A percentile compares a stretch with the other conserved stretches of the same genome.
phyloP scores from a whole-genome alignment of 306 rosid genomes.

The Vicia villosa region DNA sequence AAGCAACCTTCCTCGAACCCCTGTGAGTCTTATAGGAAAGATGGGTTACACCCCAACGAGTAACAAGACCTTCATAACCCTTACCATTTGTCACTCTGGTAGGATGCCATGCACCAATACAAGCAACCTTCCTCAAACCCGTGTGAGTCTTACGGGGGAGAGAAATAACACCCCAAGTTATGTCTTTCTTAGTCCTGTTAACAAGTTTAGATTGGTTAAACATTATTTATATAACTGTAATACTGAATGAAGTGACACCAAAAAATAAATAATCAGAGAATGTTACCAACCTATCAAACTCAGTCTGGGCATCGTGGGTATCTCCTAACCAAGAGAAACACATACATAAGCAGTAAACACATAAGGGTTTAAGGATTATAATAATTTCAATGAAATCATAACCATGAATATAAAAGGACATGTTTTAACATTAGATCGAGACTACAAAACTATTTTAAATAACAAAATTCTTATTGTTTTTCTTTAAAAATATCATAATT shows the following conservation, averaged over 20 bases:
- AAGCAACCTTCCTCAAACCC: slow-evolving; percentile 72
- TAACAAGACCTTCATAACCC: slow-evolving; percentile 87
- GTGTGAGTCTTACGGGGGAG: too few species aligned
- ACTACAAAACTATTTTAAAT: background rate
- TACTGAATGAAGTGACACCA: too few species aligned
- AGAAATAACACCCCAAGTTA: too few species aligned
- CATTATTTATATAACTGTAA: too few species aligned
- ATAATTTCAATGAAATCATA: background rate
- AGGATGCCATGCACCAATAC: slow-evolving; percentile 81
- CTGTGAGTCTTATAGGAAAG: slow-evolving; percentile 76
- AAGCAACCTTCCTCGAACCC: slow-evolving; percentile 72
- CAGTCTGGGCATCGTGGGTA: slow-evolving; percentile 48
- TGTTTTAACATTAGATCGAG: background rate
- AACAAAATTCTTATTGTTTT: background rate
- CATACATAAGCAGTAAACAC: background rate
- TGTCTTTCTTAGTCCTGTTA: too few species aligned
- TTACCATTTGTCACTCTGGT: slow-evolving; percentile 88
- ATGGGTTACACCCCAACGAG: slow-evolving; percentile 90
- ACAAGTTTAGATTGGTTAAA: too few species aligned
- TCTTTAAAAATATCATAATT: background rate
- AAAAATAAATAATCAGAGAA: background rate
- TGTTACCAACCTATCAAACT: slow-evolving; percentile 64
- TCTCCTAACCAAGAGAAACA: slow-evolving; percentile 42
- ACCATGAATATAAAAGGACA: background rate
- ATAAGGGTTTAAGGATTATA: background rate